Evolutionary conservation across 1,139 yeast genomes (phyloP), one percentile per base, ranked within the genome.

Genomic region (Candida sanyaensis): DNA sequence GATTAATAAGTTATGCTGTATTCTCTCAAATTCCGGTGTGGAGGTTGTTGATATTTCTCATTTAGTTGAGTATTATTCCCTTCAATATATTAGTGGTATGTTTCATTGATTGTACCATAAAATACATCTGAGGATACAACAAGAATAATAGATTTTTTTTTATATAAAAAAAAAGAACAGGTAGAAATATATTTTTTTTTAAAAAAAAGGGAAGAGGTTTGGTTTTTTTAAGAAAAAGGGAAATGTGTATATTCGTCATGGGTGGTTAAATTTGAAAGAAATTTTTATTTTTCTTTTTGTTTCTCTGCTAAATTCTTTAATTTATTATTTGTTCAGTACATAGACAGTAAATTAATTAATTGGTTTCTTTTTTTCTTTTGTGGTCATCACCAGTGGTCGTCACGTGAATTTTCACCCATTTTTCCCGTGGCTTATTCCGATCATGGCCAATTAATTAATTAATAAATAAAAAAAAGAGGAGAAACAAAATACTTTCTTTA

Each of bases 71-170:
- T 36, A 10, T 36, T 8, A 11, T 24, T 36, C 39, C 17, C 21
- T 36, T 36, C 8, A 12, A 10, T 5, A n/a, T 36, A 11, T 13
- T 24, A 11, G 5, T 24, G 39, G 39, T 36, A 12, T 36, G 39
- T 23, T 36, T 36, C 39, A 36, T 36, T 36, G 39, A 36, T 11
- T 36, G 39, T 36, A 36, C 39, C 39, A 36, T 36, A 36, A 36
- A 36, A 36, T 36, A 24, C 39, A 36, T 36, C 29, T 36, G 39
- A 36, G 24, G 39, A 24, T 24, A 34, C 11, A 34, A 34, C 12
- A 34, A 12, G 38, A 34, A 23, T 11, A 34, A 11, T 31, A n/a
- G 4, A 13, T 31, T 11, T 31, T 13, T 13, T 17, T 7, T 17
- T 26, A 6, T 21, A 24, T 7, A 34, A 11, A 24, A 34, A 21